phyloP scores from a whole-genome alignment of 129 eudicot species.

The Glebionis coronaria region DNA sequence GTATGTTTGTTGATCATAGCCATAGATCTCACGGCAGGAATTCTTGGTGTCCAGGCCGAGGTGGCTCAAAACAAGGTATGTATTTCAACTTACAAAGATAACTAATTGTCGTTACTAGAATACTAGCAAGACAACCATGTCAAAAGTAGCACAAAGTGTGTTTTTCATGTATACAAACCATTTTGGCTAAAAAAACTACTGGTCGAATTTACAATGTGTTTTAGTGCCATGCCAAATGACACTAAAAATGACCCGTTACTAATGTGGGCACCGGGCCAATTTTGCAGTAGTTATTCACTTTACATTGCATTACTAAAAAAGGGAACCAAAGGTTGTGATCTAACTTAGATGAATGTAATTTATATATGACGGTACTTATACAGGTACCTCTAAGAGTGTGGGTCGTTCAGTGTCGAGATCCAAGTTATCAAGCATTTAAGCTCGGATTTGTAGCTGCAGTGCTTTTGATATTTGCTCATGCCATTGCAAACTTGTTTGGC shows the following conservation, averaged over 20 bases:
- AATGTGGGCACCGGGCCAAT: background rate
- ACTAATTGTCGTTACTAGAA: background rate
- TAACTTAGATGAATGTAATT: background rate
- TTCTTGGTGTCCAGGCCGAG: conserved; percentile 84
- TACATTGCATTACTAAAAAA: background rate
- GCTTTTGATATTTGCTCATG: conserved; percentile 62
- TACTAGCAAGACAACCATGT: too few relatives aligned
- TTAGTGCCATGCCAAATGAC: too few relatives aligned
- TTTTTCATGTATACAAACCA: background rate
- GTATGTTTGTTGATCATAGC: conserved; percentile 62
- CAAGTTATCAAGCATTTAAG: conserved; percentile 78
- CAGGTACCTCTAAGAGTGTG: conserved; percentile 62
- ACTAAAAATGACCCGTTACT: background rate
- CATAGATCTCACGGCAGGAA: conserved; percentile 74
- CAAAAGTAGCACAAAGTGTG: background rate
- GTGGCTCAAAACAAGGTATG: conserved; percentile 81
- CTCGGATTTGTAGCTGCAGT: conserved; percentile 69
- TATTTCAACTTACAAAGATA: background rate
- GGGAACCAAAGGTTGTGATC: background rate
- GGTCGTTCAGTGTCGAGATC: conserved; percentile 78
- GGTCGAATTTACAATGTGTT: too few relatives aligned
- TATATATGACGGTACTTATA: background rate
- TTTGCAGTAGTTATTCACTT: background rate
- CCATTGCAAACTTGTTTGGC: conserved; percentile 59
- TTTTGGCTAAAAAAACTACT: background rate